Base-by-base conservation (phyloP, 179 eudicot genomes). In the Gypsophila paniculata region DNA sequence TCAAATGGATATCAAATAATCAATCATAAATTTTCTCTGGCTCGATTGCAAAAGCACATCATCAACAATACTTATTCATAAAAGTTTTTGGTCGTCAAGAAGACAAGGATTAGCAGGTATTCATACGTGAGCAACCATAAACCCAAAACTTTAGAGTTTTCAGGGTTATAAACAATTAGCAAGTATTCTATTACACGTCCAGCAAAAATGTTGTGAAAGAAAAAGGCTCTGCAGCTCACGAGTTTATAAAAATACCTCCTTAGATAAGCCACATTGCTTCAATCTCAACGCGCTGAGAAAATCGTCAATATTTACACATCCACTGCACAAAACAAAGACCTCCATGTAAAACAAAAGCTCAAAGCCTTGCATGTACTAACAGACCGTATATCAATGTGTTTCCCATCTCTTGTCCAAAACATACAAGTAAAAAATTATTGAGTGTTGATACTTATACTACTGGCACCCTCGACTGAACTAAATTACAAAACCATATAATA, bases 201-300 rank as follows among this genome's bases (percentile, higher is more conserved):
- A 61, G 59, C 23, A 66, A 52, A 18, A 62, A 34, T 71, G 4
- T 29, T 29, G 4, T 1, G 34, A 29, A 29, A 29, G 34, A 29
- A 29, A 29, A 29, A 29, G 34, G 34, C 34, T 29, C 34, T 29
- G 34, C 34, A 29, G 34, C 34, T 29, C 34, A 29, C 34, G 4
- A 29, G 34, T 29, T 29, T 4, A 29, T 29, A 1, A 29, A 29
- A 29, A 29, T 74, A 91, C 98, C 93, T 87, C 88, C 74, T 86
- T 89, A 70, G 97, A 83, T 61, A 91, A 72, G 61, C 78, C 65
- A 80, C 93, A 86, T 61, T 81, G 83, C 75, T 88, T 91, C 82
- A 93, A 79, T 80, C 88, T 81, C 77, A 93, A 68, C 76, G 70
- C 85, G 76, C 84, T 86, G 29, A 72, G 67, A 78, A 93, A 88